Evolutionary conservation across 176 grass and related monocot genomes (phyloP).

Genomic region (Avena sativa): DNA sequence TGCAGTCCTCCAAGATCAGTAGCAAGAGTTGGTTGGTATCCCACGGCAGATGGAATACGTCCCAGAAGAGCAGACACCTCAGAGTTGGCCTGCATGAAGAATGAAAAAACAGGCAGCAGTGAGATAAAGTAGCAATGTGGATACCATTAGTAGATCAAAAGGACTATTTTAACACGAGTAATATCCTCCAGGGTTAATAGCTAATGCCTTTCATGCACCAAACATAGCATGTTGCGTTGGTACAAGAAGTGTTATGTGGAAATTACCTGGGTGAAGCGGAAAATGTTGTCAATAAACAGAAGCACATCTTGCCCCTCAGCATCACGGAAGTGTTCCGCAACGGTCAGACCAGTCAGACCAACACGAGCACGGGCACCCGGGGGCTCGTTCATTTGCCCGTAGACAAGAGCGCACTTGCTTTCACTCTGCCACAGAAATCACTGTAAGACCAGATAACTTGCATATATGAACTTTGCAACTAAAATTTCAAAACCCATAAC

Average conservation of each 20-base stretch:
- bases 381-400: conserved; percentile 97
- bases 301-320: conserved; percentile 98
- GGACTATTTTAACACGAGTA: not conserved
- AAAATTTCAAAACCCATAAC: not conserved
- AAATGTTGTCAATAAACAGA: conserved; percentile 98
- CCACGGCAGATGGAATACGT: conserved; percentile 96
- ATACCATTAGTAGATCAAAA: not conserved
- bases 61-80: conserved; percentile 98
- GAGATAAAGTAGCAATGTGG: not conserved
- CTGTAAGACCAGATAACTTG: not conserved
- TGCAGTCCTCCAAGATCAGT: conserved; percentile 97
- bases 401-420: conserved; percentile 96
- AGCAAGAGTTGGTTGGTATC: conserved; percentile 96
- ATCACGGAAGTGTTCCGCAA: conserved; percentile 95
- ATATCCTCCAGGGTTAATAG: not conserved
- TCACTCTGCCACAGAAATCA: conserved; percentile 56
- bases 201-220: not conserved
- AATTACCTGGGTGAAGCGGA: conserved; percentile 91
- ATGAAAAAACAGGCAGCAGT: not conserved
- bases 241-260: not conserved
- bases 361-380: conserved; percentile 97
- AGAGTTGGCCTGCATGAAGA: conserved; percentile 75
- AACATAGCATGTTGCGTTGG: not conserved
- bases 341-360: conserved; percentile 89
- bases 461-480: not conserved